phyloP scores from a whole-genome alignment of 352 stramenopile genomes.

The Globisporangium echinulatum region DNA sequence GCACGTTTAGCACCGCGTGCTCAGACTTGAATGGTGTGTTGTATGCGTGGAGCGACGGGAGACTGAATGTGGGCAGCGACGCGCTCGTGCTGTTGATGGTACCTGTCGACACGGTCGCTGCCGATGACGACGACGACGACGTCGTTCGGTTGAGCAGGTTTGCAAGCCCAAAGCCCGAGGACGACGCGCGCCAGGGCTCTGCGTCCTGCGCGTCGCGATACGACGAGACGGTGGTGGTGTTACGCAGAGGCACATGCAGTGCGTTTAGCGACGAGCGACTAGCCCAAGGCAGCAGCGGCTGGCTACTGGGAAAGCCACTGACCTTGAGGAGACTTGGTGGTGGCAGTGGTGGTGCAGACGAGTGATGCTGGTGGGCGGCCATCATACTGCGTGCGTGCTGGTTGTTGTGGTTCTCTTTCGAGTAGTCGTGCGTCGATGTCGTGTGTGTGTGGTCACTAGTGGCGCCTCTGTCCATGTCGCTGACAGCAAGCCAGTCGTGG shows the following conservation, averaged over 20 bases:
- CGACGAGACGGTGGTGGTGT: constrained; percentile 2
- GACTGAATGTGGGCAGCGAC: constrained; percentile 55
- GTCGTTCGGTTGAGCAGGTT: constrained; percentile 65
- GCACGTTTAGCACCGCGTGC: constrained; percentile 24
- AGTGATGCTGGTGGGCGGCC: constrained; percentile 10
- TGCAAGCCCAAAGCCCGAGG: constrained; percentile 67
- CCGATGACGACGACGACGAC: constrained; percentile 1
- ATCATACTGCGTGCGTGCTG: constrained; percentile 9
- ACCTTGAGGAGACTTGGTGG: constrained; percentile 7
- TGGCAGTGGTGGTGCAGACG: background rate
- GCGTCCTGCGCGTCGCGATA: constrained; percentile 32
- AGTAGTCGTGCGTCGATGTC: constrained; percentile 6
- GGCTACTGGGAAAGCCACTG: constrained; percentile 5
- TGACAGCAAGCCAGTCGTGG: background rate
- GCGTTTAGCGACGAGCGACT: constrained; percentile 16
- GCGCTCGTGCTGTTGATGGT: constrained; percentile 3
- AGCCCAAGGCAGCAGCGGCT: background rate
- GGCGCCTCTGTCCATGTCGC: constrained; percentile 17
- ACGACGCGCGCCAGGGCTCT: constrained; percentile 54
- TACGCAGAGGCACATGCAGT: constrained; percentile 5
- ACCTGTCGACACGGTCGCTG: background rate
- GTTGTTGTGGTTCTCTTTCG: constrained; percentile 21
- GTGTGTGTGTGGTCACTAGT: background rate
- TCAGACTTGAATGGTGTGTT: constrained; percentile 54
- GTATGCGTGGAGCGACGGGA: constrained; percentile 74